Evolutionary conservation across 2,329 filamentous ascomycete species (phyloP).

Genomic region (Zasmidium citrigriseum): DNA sequence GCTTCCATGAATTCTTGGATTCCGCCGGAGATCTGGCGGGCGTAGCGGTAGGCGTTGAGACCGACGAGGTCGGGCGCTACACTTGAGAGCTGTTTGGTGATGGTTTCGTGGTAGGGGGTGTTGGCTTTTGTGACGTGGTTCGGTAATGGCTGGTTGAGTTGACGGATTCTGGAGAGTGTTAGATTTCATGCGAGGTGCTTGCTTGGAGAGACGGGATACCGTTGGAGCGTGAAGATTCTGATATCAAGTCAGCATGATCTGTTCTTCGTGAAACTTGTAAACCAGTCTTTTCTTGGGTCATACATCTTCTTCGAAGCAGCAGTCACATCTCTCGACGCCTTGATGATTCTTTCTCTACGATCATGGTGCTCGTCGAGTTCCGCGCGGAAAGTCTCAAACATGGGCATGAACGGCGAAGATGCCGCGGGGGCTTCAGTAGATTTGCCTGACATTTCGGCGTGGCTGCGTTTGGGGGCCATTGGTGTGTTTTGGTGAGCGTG

Average conservation of each 20-base stretch:
- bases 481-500: neutral
- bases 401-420: slow-evolving; percentile 55
- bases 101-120: slow-evolving; percentile 67
- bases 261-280: slow-evolving; percentile 21
- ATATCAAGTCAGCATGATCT: slow-evolving; percentile 20
- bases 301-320: slow-evolving; percentile 97
- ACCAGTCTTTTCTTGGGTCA: too few species aligned
- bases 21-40: slow-evolving; percentile 71
- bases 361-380: slow-evolving; percentile 96
- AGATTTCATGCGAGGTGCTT: neutral
- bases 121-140: slow-evolving; percentile 70
- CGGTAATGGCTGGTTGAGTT: slow-evolving; percentile 62
- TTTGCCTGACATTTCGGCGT: slow-evolving; percentile 23
- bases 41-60: slow-evolving; percentile 81
- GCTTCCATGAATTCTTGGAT: slow-evolving; percentile 96
- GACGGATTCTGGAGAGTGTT: slow-evolving; percentile 61
- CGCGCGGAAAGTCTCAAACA: slow-evolving; percentile 83
- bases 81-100: slow-evolving; percentile 65
- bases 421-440: neutral
- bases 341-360: slow-evolving; percentile 84
- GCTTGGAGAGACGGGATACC: slow-evolving; percentile 48
- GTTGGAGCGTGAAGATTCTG: slow-evolving; percentile 82
- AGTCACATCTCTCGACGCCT: slow-evolving; percentile 89
- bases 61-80: slow-evolving; percentile 74
- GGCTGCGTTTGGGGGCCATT: slow-evolving; percentile 18